Conservation (phyloP, 2,329 filamentous ascomycete genomes). For the Coleophoma eucalyptorum region DNA sequence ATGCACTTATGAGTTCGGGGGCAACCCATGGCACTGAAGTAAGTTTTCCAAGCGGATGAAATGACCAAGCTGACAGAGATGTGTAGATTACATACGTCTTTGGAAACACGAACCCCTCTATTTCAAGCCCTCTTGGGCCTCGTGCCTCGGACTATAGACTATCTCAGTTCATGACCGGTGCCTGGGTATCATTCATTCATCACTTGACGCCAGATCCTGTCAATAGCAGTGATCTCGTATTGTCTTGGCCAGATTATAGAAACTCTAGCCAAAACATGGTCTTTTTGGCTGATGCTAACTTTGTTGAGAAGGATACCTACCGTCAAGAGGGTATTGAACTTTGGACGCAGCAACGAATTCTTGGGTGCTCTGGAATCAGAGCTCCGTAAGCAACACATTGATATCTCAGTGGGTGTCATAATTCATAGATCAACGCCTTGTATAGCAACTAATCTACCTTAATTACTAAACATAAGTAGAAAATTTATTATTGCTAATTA, state of each 20-base stretch:
- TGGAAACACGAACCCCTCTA: slow-evolving; percentile 3
- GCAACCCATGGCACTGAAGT: slow-evolving; percentile 29
- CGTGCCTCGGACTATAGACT: slow-evolving; percentile 1
- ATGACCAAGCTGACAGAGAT: background rate
- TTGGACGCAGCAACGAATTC: slow-evolving; percentile 2
- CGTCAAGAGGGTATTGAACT: background rate
- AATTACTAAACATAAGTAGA: too few relatives aligned
- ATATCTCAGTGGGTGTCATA: too few relatives aligned
- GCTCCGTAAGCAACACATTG: background rate
- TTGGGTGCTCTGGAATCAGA: background rate
- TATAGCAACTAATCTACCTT: too few relatives aligned
- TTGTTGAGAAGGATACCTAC: slow-evolving; percentile 2
- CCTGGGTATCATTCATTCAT: slow-evolving; percentile 10
- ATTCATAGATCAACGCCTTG: too few relatives aligned
- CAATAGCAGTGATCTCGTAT: background rate
- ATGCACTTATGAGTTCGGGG: slow-evolving; percentile 30
- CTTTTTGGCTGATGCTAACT: background rate
- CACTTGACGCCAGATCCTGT: slow-evolving; percentile 10
- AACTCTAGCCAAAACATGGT: slow-evolving; percentile 2
- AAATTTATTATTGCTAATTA: too few relatives aligned
- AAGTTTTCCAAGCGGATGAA: background rate
- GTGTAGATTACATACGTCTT: slow-evolving; percentile 5
- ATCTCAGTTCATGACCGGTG: slow-evolving; percentile 6
- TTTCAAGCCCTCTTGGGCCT: background rate
- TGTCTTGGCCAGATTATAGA: slow-evolving; percentile 1